A percentile compares a stretch with the other conserved stretches of the same genome.
Conservation (phyloP, 148 eudicot species). For the Vaccinium myrtillus region DNA sequence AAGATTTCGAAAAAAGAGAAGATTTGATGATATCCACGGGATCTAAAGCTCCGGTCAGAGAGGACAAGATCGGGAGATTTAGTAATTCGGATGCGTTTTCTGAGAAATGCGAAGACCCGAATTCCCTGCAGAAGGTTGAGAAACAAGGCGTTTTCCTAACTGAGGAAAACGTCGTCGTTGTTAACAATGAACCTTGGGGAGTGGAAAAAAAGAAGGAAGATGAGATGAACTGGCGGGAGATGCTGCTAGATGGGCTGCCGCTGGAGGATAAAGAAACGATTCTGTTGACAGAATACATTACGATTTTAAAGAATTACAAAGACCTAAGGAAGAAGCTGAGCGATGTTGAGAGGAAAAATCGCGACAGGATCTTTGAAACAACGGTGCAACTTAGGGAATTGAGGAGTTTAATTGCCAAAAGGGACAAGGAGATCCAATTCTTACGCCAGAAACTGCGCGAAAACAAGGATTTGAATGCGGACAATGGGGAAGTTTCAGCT, state of each 20-base stretch:
- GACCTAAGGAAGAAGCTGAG: slow-evolving; percentile 61
- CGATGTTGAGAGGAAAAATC: slow-evolving; percentile 58
- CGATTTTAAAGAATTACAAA: slow-evolving; percentile 64
- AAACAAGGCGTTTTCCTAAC: neutral
- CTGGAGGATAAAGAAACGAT: slow-evolving; percentile 70
- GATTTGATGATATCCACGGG: neutral
- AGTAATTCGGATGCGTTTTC: neutral
- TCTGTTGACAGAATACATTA: slow-evolving; percentile 65
- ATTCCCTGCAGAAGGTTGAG: neutral
- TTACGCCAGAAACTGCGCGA: slow-evolving; percentile 43
- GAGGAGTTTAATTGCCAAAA: slow-evolving; percentile 41
- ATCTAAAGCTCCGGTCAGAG: neutral
- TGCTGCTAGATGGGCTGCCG: slow-evolving; percentile 46
- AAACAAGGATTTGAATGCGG: neutral
- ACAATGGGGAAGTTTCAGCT: neutral
- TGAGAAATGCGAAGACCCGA: slow-evolving; percentile 10
- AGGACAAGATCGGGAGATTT: slow-evolving; percentile 17
- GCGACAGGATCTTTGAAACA: slow-evolving; percentile 37
- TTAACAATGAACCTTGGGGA: slow-evolving; percentile 14
- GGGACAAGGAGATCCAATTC: slow-evolving; percentile 57
- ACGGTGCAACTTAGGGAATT: slow-evolving; percentile 48
- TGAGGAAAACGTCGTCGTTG: neutral
- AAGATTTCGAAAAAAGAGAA: slow-evolving; percentile 19
- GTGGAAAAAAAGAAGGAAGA: slow-evolving; percentile 31
- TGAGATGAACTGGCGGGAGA: slow-evolving; percentile 61